A percentile compares a stretch with the other conserved stretches of the same genome.
Conservation (phyloP, 495 filamentous ascomycete species). For the Tuber borchii region DNA sequence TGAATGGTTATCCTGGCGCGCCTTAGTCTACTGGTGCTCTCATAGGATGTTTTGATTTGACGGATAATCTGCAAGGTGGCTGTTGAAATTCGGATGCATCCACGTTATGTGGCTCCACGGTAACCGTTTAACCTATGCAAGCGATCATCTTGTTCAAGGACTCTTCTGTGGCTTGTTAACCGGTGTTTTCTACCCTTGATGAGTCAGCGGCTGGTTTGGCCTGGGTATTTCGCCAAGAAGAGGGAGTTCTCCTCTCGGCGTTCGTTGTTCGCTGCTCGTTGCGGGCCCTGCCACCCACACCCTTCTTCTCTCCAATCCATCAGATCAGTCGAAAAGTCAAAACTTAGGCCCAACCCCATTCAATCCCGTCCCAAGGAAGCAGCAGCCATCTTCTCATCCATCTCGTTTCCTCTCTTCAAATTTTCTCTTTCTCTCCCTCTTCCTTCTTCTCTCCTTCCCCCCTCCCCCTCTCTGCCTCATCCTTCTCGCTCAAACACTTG, state of each 20-base stretch:
- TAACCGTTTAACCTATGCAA: not conserved
- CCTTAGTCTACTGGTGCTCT: not conserved
- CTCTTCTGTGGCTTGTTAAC: not conserved
- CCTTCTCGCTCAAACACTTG: constrained; percentile 24
- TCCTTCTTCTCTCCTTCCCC: constrained; percentile 15
- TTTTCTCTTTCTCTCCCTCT: constrained; percentile 9
- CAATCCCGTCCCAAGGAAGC: constrained; percentile 4
- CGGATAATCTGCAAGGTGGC: not conserved
- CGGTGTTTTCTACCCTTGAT: not conserved
- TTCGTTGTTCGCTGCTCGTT: constrained; percentile 7
- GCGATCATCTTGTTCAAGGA: not conserved
- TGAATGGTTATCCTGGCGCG: not conserved
- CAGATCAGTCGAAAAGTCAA: constrained; percentile 7
- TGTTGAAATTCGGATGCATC: not conserved
- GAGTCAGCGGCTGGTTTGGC: not conserved
- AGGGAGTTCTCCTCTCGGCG: not conserved
- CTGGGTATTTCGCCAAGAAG: not conserved
- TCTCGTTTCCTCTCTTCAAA: constrained; percentile 24
- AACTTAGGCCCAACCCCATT: constrained; percentile 6
- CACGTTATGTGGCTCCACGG: not conserved
- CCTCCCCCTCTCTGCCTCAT: constrained; percentile 17
- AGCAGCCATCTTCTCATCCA: constrained; percentile 29
- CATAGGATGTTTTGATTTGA: not conserved
- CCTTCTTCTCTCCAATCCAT: constrained; percentile 29
- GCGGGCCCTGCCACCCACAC: constrained; percentile 24